These are phyloP conservation scores for Phytophthora crassamura DNA, from an alignment of 352 stramenopile species.

Conservation along the genomic window DNA sequence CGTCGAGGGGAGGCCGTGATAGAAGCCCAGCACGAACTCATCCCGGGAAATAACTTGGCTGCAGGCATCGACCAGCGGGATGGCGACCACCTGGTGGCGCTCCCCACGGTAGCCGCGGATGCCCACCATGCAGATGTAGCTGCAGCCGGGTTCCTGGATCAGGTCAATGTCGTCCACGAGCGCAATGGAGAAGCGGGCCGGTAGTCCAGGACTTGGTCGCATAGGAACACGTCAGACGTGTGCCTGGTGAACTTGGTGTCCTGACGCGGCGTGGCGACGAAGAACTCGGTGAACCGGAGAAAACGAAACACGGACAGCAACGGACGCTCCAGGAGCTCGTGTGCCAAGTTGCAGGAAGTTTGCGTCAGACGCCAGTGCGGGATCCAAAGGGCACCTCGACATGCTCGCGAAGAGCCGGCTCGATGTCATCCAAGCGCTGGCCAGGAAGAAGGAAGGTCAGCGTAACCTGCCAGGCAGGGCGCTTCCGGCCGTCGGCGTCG, in stretches of 20 bases:
- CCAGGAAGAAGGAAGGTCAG: slow-evolving; percentile 8
- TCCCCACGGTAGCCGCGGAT: background rate
- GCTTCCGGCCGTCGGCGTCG: background rate
- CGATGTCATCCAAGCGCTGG: background rate
- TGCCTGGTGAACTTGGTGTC: slow-evolving; percentile 10
- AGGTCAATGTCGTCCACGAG: slow-evolving; percentile 15
- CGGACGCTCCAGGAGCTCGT: slow-evolving; percentile 6
- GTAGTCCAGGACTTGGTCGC: slow-evolving; percentile 12
- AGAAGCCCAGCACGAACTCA: slow-evolving; percentile 10
- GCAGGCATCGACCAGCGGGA: background rate
- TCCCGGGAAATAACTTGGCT: background rate
- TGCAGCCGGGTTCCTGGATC: background rate
- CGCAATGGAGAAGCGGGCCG: background rate
- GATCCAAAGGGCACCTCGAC: slow-evolving; percentile 1
- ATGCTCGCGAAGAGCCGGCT: background rate
- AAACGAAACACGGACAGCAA: slow-evolving; percentile 15
- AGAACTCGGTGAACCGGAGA: slow-evolving; percentile 10
- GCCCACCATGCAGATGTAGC: slow-evolving; percentile 9
- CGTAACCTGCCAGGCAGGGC: slow-evolving; percentile 2
- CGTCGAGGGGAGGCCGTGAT: background rate
- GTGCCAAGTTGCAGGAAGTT: background rate
- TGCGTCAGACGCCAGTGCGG: slow-evolving; percentile 10
- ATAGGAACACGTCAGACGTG: slow-evolving; percentile 16
- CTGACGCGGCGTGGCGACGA: background rate
- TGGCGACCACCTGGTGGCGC: background rate